Conservation (phyloP, 768 basidiomycete species). For the Tricholoma sp. region DNA sequence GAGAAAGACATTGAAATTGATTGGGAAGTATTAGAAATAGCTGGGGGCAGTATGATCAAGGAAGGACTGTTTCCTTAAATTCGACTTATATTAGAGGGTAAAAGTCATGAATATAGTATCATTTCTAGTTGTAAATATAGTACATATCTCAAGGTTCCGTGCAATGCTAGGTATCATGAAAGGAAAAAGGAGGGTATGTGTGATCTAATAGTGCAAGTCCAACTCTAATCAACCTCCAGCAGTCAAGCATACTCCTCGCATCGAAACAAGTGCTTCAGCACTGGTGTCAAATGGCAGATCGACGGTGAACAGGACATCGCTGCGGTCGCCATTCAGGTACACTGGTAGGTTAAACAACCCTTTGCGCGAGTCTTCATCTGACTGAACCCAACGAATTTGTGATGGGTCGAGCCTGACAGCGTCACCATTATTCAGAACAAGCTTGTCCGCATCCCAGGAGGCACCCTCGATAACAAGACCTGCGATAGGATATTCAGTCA, state of each 20-base stretch:
- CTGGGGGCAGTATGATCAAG: conserved; percentile 35
- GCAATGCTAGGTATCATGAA: conserved; percentile 5
- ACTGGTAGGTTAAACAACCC: conserved; percentile 78
- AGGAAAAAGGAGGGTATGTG: conserved; percentile 10
- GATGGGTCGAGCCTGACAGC: conserved; percentile 74
- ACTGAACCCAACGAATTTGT: conserved; percentile 83
- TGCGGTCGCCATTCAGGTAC: conserved; percentile 87
- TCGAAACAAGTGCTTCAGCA: conserved; percentile 69
- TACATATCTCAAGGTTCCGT: neutral
- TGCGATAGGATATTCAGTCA: conserved; percentile 23
- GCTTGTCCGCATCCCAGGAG: conserved; percentile 59
- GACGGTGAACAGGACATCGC: conserved; percentile 87
- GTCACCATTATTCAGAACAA: conserved; percentile 83
- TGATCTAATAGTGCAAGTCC: conserved; percentile 2
- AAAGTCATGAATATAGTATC: conserved; percentile 14
- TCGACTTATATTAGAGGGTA: conserved; percentile 6
- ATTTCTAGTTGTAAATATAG: neutral
- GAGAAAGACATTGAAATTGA: conserved; percentile 75
- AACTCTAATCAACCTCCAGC: conserved; percentile 53
- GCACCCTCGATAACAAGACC: conserved; percentile 89
- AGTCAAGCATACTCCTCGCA: conserved; percentile 87
- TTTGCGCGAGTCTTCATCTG: conserved; percentile 31
- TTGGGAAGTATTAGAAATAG: conserved; percentile 81
- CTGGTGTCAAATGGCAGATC: conserved; percentile 72
- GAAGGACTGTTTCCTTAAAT: conserved; percentile 2